Evolutionary conservation across 73 alveolate species (phyloP), one percentile per base, ranked within the genome.

Genomic region (Tetrahymena thermophila): DNA sequence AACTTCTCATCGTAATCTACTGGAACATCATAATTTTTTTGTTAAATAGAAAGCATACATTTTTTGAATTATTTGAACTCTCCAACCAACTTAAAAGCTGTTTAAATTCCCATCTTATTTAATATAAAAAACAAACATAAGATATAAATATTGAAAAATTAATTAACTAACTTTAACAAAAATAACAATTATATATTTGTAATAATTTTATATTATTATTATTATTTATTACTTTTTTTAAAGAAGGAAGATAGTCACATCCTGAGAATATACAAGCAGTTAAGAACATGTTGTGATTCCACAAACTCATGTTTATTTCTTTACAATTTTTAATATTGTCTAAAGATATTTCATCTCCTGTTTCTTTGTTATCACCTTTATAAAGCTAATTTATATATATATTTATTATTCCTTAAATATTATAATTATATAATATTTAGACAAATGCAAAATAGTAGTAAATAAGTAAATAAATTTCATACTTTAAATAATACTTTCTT

Each of bases 231-330:
- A 99, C 98, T 34, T 99, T 97, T 94, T 96, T 96, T 16, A 99
- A 94, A 35, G 99, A 94, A n/a, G 98, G 98, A 94, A 99, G 97
- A 96, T 99, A 99, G 95, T 99, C 99, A 93, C 99, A 99, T 14
- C 99, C 99, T 6, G 99, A 97, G 97, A 99, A 94, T 14, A 99
- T 98, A 93, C 99, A 99, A 89, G 98, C 96, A 19, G 98, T 85
- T 35, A 98, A 96, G 94, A 99, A 98, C 95, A 97, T 96, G 43
- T 98, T 98, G 35, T 97, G 96, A 94, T 94, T 97, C 98, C 98
- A 98, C 84, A 94, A 58, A 38, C 96, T 96, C 95, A 98, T 97
- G 40, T 96, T 97, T 58, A 96, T 95, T 94, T 95, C 96, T 93
- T 94, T 94, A 85, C 98, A 97, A 25, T 95, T 84, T 93, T 95